Evolutionary conservation across 2,329 filamentous ascomycete genomes (phyloP), one percentile per base, ranked within the genome.

Genomic region (Lecanicillium sp.): DNA sequence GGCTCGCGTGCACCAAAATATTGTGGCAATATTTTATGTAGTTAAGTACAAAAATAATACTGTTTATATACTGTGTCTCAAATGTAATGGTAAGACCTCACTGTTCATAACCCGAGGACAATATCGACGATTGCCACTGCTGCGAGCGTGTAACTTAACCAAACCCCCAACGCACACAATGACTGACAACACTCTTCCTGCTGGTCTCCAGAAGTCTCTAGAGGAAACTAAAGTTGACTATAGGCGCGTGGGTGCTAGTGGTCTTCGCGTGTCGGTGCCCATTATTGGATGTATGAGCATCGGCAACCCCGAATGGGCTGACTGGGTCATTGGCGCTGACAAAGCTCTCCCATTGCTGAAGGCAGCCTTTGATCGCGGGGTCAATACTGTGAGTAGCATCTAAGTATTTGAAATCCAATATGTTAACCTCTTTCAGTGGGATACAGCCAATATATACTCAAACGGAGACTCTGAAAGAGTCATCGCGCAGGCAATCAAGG

Each of bases 401-500:
- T 15, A 11, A 15, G 4, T 9, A 10, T 25, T 28, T 1, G 14
- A 12, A 17, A n/a, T 15, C 9, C 13, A 5, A 27, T 14, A 4
- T 11, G 17, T 10, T 17, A 28, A 6, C 20, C 17, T 5, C 17
- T 9, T 18, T 11, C 15, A 41, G 3, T 69, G 65, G 65, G 65
- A 72, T 46, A 65, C 51, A 54, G 71, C 72, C 17, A 71, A 72
- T 40, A 54, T 68, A 3, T 78, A 77, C 54, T 73, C 68, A 36
- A 75, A 74, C 42, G 74, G 73, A 17, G 57, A 55, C 2, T 70
- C 65, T 2, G 72, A 78, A 48, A 55, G 60, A 10, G 65, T 77
- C 27, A 64, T 75, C 33, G 72, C 66, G 40, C 74, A 73, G 47
- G 74, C 74, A 0, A 70, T 80, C 50, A 72, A 75, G 51, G 66